Evolutionary conservation across 2,329 filamentous ascomycete species (phyloP).

Genomic region (Keithomyces neogunnii): DNA sequence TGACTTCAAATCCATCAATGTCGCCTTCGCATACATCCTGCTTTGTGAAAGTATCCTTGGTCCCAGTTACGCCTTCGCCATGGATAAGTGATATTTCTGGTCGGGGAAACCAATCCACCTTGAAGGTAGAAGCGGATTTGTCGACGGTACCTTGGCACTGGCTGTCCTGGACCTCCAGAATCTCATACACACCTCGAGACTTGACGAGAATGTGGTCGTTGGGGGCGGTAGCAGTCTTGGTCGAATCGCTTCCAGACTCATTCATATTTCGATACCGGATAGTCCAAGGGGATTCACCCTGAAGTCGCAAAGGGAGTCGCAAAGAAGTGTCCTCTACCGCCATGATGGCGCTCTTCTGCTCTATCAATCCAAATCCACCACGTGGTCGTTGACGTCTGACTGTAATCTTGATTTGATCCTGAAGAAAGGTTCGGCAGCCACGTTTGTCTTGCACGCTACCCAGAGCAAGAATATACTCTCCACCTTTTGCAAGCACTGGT

Average conservation of each 20-base stretch:
- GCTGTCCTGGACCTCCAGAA: conserved; percentile 67
- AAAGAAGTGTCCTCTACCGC: conserved; percentile 70
- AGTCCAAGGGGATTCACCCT: conserved; percentile 78
- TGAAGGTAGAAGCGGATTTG: conserved; percentile 61
- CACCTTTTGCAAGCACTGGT: conserved; percentile 64
- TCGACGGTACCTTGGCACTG: conserved; percentile 80
- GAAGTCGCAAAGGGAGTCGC: conserved; percentile 72
- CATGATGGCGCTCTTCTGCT: conserved; percentile 66
- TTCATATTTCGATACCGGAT: conserved; percentile 66
- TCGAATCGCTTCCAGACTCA: conserved; percentile 35
- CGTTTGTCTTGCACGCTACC: conserved; percentile 80
- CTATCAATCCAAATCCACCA: conserved; percentile 75
- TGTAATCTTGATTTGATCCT: conserved; percentile 75
- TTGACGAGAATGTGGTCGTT: conserved; percentile 65
- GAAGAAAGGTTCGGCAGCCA: conserved; percentile 77
- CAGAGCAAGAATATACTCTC: conserved; percentile 81
- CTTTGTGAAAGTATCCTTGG: conserved; percentile 55
- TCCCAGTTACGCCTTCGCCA: conserved; percentile 48
- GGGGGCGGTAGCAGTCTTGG: conserved; percentile 39
- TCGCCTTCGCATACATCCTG: conserved; percentile 89
- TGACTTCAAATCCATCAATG: conserved; percentile 78
- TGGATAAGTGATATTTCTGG: conserved; percentile 63
- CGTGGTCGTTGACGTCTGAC: conserved; percentile 85
- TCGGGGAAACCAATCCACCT: conserved; percentile 77
- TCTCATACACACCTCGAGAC: conserved; percentile 67